A percentile compares a stretch with the other conserved stretches of the same genome.
phyloP scores from a whole-genome alignment of 305 asterid genomes.

The Solanum chacoense region DNA sequence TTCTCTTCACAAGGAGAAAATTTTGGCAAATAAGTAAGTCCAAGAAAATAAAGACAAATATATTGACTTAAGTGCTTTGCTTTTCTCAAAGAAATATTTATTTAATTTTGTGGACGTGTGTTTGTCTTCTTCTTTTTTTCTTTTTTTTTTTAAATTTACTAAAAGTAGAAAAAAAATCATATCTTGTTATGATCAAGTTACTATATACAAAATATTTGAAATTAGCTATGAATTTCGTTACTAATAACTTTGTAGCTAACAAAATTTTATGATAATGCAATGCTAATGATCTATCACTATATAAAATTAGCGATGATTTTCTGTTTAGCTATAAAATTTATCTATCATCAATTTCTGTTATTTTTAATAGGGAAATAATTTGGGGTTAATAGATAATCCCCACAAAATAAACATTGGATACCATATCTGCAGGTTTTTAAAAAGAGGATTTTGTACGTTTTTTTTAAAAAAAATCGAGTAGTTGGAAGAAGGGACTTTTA shows the following conservation, averaged over 20 bases:
- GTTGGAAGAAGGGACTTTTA: neutral
- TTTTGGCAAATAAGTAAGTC: slow-evolving; percentile 24
- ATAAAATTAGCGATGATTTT: neutral
- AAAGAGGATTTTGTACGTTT: neutral
- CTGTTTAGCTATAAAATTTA: neutral
- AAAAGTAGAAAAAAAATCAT: neutral
- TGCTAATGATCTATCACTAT: neutral
- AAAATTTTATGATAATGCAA: neutral
- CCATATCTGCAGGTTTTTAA: neutral
- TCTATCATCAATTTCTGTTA: neutral
- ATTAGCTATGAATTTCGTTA: neutral
- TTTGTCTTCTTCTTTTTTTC: slow-evolving; percentile 1
- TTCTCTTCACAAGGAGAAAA: slow-evolving; percentile 45
- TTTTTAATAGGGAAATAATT: neutral
- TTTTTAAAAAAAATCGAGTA: neutral
- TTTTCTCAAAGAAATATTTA: slow-evolving; percentile 31
- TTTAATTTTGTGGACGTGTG: slow-evolving; percentile 5
- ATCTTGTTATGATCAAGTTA: neutral
- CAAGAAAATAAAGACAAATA: slow-evolving; percentile 20
- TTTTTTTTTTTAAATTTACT: neutral
- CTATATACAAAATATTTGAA: neutral
- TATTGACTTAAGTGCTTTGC: slow-evolving; percentile 52
- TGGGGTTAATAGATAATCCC: neutral
- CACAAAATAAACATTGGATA: neutral
- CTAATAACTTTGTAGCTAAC: neutral